These are phyloP conservation scores for Houttuynia cordata DNA, from an alignment of 164 flowering plant species.

Conservation along the genomic window DNA sequence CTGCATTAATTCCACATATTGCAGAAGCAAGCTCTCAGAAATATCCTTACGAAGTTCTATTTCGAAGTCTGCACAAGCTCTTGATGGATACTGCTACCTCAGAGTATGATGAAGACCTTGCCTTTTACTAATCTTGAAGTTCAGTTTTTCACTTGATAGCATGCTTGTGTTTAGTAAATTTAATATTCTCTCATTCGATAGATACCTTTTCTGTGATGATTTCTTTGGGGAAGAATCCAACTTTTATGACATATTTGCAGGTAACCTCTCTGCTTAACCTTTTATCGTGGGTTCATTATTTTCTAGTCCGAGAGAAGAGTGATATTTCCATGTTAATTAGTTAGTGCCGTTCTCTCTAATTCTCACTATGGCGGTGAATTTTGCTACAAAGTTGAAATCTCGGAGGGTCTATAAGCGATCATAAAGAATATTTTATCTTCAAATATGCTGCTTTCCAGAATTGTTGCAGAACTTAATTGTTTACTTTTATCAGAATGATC, in stretches of 20 bases:
- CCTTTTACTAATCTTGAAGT: constrained; percentile 8
- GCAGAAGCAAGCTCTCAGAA: constrained; percentile 92
- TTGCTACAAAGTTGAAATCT: too few relatives aligned
- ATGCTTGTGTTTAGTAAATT: neutral
- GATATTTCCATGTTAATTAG: neutral
- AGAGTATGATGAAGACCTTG: constrained; percentile 37
- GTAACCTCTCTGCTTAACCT: constrained; percentile 19
- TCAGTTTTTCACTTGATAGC: constrained; percentile 4
- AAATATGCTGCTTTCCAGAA: too few relatives aligned
- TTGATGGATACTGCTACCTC: constrained; percentile 98
- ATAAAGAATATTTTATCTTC: too few relatives aligned
- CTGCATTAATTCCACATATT: constrained; percentile 96
- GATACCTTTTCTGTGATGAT: constrained; percentile 90
- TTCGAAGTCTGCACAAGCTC: constrained; percentile 94
- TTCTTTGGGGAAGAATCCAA: constrained; percentile 92
- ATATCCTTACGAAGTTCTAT: constrained; percentile 96
- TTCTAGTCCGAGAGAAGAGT: neutral
- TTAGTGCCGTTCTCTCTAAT: neutral
- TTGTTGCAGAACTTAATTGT: too few relatives aligned
- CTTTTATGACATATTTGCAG: constrained; percentile 88
- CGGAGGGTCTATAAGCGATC: too few relatives aligned
- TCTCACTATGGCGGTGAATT: neutral
- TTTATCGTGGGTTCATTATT: too few relatives aligned
- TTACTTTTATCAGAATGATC: too few relatives aligned
- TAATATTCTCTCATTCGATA: constrained; percentile 17